Evolutionary conservation across 257 asterid species (phyloP).

Genomic region (Echium plantagineum): DNA sequence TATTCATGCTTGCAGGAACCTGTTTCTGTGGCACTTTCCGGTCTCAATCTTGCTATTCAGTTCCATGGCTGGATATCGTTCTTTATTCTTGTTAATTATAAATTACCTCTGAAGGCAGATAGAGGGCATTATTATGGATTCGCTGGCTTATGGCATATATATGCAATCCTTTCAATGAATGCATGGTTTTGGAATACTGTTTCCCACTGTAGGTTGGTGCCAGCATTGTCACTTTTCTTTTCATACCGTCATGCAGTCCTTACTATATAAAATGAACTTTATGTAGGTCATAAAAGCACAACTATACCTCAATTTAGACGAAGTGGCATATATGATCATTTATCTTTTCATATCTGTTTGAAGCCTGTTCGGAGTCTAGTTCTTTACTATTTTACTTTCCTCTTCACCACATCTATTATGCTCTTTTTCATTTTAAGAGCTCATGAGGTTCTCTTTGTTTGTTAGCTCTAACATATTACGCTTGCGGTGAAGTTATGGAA

Average conservation of each 20-base stretch:
- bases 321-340: neutral
- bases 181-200: constrained; percentile 84
- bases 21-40: constrained; percentile 78
- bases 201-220: constrained; percentile 66
- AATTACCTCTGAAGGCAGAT: constrained; percentile 55
- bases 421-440: neutral
- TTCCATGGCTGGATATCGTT: constrained; percentile 94
- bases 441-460: neutral
- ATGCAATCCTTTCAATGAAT: constrained; percentile 68
- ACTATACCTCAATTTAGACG: neutral
- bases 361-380: neutral
- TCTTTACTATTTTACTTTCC: neutral
- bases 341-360: neutral
- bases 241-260: neutral
- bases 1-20: constrained; percentile 56
- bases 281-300: neutral
- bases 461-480: too few species aligned
- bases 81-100: constrained; percentile 69
- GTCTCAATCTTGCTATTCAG: constrained; percentile 77
- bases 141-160: constrained; percentile 75
- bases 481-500: too few species aligned
- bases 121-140: constrained; percentile 59
- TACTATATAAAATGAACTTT: constrained; percentile 1
- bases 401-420: too few species aligned
- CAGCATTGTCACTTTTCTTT: neutral